Conservation (phyloP, 257 asterid species). For the Gentiana macrophylla region DNA sequence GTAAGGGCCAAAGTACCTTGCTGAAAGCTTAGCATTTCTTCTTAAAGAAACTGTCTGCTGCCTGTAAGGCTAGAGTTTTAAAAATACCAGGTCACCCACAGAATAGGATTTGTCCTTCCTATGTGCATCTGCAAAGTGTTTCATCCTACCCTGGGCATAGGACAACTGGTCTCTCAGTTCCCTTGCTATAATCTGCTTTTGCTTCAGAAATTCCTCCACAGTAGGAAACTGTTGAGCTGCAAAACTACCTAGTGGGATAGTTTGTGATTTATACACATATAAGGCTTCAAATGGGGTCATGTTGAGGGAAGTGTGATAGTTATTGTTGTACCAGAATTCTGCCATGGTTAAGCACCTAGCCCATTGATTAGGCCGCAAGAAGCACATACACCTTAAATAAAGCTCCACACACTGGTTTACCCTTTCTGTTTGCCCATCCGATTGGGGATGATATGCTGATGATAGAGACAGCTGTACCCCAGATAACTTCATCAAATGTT, state of each 20-base stretch:
- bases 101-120: not conserved
- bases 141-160: not conserved
- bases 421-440: not conserved
- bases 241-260: no score
- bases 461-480: not conserved
- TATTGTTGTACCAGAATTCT: not conserved
- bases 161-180: not conserved
- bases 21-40: not conserved
- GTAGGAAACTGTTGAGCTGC: not conserved
- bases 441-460: conserved; percentile 1
- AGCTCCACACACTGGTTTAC: not conserved
- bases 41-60: not conserved
- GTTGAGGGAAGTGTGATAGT: not conserved
- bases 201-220: not conserved
- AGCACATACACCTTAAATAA: not conserved
- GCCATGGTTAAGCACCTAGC: not conserved
- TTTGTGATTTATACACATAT: not conserved
- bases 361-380: not conserved
- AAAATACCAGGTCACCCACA: not conserved
- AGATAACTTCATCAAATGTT: not conserved
- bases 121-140: not conserved
- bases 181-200: no score
- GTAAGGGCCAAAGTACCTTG: not conserved
- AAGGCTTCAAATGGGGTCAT: conserved; percentile 1
- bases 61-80: not conserved